These are phyloP conservation scores for Cardamine resedifolia DNA, from an alignment of 345 rosid genomes.

Conservation along the genomic window DNA sequence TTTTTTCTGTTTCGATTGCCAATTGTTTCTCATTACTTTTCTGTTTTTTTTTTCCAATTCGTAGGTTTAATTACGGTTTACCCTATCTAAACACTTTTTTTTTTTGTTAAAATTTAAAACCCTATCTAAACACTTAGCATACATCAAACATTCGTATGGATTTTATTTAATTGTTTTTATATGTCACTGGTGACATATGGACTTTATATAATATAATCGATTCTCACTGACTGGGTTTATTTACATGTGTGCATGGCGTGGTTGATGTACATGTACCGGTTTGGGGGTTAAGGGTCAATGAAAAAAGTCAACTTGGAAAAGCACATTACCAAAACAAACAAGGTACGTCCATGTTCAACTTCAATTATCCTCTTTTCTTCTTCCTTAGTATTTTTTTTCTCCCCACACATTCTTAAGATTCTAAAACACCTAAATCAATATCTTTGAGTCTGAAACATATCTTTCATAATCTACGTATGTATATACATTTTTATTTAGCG, in stretches of 20 bases:
- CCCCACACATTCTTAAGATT: constrained; percentile 18
- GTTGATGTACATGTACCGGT: constrained; percentile 25
- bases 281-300: constrained; percentile 23
- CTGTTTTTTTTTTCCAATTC: background rate
- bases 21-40: background rate
- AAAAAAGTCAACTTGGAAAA: constrained; percentile 35
- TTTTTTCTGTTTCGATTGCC: background rate
- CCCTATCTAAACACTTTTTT: background rate
- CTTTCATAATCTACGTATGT: background rate
- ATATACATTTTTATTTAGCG: background rate
- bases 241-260: constrained; percentile 13
- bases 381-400: background rate
- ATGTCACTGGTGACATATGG: background rate
- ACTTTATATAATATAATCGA: background rate
- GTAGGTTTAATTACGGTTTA: background rate
- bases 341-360: constrained; percentile 22
- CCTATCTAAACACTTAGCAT: background rate
- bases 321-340: constrained; percentile 29
- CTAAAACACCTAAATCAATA: constrained; percentile 13
- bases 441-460: constrained; percentile 14
- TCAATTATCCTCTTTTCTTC: background rate
- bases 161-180: background rate
- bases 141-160: background rate
- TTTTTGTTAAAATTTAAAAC: background rate
- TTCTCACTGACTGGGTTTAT: background rate